Evolutionary conservation across 345 rosid genomes (phyloP).

Genomic region (Citrus inodora): DNA sequence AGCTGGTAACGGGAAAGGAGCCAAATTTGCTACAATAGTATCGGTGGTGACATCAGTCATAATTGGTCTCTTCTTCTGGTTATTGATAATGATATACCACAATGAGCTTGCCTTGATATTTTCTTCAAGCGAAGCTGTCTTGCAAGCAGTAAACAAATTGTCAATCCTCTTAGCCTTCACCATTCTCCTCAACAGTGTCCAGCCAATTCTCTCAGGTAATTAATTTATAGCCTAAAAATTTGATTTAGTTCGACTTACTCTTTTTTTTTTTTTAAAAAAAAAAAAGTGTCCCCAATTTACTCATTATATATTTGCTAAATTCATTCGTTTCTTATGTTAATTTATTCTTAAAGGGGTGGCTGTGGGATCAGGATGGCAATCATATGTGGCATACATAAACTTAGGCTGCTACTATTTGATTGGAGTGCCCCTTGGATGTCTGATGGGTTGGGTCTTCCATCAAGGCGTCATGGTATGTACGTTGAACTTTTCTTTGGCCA

Average conservation of each 20-base stretch:
- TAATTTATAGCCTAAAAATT: neutral
- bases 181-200: slow-evolving; percentile 81
- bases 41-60: slow-evolving; percentile 51
- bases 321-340: neutral
- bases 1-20: slow-evolving; percentile 85
- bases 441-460: slow-evolving; percentile 85
- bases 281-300: neutral
- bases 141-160: slow-evolving; percentile 52
- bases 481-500: too few species aligned
- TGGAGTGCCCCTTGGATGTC: slow-evolving; percentile 74
- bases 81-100: slow-evolving; percentile 41
- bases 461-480: slow-evolving; percentile 72
- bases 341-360: slow-evolving; percentile 63
- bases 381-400: slow-evolving; percentile 82
- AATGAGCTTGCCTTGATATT: slow-evolving; percentile 52
- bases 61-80: slow-evolving; percentile 60
- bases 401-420: slow-evolving; percentile 76
- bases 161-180: slow-evolving; percentile 71
- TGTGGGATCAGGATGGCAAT: slow-evolving; percentile 97
- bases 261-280: too few species aligned
- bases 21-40: slow-evolving; percentile 64
- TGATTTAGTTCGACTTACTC: neutral
- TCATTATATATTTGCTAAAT: neutral
- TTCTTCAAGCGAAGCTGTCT: slow-evolving; percentile 52
- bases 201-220: slow-evolving; percentile 77